Conservation (phyloP, 768 basidiomycete genomes). For the Thelephora ganbajun region DNA sequence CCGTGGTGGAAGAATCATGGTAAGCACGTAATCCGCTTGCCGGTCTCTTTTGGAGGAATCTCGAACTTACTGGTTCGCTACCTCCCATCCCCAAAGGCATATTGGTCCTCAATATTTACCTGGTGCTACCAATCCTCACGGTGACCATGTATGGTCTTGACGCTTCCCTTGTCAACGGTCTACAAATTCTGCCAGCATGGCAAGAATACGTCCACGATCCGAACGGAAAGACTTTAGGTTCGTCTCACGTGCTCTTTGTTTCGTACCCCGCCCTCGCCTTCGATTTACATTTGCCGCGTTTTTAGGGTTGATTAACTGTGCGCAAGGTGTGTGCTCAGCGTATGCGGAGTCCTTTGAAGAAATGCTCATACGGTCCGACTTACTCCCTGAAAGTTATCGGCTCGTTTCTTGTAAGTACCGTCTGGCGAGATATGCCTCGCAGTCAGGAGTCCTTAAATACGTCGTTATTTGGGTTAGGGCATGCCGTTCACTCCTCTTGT, state of each 20-base stretch:
- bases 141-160: constrained; percentile 55
- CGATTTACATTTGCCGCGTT: not conserved
- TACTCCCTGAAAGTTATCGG: constrained; percentile 9
- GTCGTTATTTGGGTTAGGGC: constrained; percentile 21
- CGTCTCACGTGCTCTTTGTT: not conserved
- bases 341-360: constrained; percentile 8
- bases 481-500: constrained; percentile 48
- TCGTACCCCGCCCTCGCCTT: not conserved
- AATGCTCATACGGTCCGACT: not conserved
- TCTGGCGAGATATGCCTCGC: not conserved
- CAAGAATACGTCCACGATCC: constrained; percentile 41
- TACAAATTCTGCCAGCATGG: constrained; percentile 58
- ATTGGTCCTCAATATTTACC: constrained; percentile 39
- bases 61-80: not conserved
- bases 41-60: not conserved
- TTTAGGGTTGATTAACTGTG: constrained; percentile 51
- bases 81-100: constrained; percentile 26
- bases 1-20: constrained; percentile 51
- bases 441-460: not conserved
- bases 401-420: constrained; percentile 11
- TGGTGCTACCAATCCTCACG: constrained; percentile 51
- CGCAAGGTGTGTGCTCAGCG: constrained; percentile 43
- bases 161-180: constrained; percentile 51
- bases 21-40: constrained; percentile 13
- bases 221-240: constrained; percentile 35